phyloP scores from a whole-genome alignment of 805 yeast genomes.

The Metschnikowia koreensis region DNA sequence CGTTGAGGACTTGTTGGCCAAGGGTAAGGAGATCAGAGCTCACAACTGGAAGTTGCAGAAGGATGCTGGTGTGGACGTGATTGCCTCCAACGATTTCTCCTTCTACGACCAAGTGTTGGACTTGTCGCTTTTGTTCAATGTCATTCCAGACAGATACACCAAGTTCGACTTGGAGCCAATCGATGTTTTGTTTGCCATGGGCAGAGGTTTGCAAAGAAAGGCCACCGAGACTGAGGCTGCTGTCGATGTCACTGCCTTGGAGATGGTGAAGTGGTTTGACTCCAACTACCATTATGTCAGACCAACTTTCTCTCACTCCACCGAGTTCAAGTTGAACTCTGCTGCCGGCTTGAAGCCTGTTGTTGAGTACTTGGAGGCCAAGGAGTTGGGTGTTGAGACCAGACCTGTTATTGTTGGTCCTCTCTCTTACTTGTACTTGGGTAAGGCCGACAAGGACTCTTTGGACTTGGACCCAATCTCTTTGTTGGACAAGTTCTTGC shows the following conservation, averaged over 20 bases:
- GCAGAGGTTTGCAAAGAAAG: slow-evolving; percentile 98
- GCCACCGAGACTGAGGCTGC: slow-evolving; percentile 84
- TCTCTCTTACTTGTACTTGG: slow-evolving; percentile 88
- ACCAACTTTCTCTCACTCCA: slow-evolving; percentile 96
- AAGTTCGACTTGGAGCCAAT: slow-evolving; percentile 84
- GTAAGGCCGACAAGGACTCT: slow-evolving; percentile 98
- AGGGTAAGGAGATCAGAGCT: slow-evolving; percentile 94
- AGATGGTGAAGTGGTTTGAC: slow-evolving; percentile 99
- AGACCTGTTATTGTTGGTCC: slow-evolving; percentile 98
- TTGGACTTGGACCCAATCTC: slow-evolving; percentile 91
- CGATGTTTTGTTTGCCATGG: slow-evolving; percentile 97
- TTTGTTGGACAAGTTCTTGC: slow-evolving; percentile 83
- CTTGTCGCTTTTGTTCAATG: slow-evolving; percentile 88
- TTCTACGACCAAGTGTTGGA: slow-evolving; percentile 97
- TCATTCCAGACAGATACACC: slow-evolving; percentile 94
- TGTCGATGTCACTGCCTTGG: slow-evolving; percentile 97
- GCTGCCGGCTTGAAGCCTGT: slow-evolving; percentile 85
- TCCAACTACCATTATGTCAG: slow-evolving; percentile 99
- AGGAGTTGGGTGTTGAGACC: slow-evolving; percentile 91
- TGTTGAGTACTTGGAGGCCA: slow-evolving; percentile 96
- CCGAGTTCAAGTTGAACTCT: slow-evolving; percentile 86
- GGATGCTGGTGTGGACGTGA: slow-evolving; percentile 95
- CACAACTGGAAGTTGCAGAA: slow-evolving; percentile 97
- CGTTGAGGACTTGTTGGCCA: slow-evolving; percentile 82
- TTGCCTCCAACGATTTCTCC: slow-evolving; percentile 97